Conservation (phyloP, 129 eudicot genomes). For the Pulicaria dysenterica region DNA sequence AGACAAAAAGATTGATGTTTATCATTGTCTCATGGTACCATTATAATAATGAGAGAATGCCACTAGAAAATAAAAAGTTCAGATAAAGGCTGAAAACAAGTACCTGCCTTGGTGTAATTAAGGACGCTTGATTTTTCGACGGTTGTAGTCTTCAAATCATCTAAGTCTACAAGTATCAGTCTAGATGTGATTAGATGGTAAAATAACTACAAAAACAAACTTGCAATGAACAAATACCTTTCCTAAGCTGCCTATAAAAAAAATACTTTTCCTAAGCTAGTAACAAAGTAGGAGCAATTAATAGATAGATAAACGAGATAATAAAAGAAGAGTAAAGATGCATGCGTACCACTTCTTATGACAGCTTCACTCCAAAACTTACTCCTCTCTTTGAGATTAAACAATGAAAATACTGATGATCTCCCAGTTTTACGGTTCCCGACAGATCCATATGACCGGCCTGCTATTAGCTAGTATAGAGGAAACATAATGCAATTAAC, state of each 20-base stretch:
- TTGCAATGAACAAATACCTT: slow-evolving; percentile 13
- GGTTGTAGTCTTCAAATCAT: slow-evolving; percentile 69
- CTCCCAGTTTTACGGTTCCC: slow-evolving; percentile 54
- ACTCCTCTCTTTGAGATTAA: slow-evolving; percentile 92
- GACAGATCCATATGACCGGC: slow-evolving; percentile 60
- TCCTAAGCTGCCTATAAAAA: neutral
- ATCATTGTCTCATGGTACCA: neutral
- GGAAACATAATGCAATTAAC: slow-evolving; percentile 14
- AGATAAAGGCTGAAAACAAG: slow-evolving; percentile 31
- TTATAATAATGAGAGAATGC: slow-evolving; percentile 10
- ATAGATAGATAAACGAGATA: neutral
- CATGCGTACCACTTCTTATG: slow-evolving; percentile 66
- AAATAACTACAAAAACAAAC: neutral
- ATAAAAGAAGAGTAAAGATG: slow-evolving; percentile 11
- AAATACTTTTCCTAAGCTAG: slow-evolving; percentile 16
- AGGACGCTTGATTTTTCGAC: slow-evolving; percentile 48
- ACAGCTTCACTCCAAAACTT: slow-evolving; percentile 93
- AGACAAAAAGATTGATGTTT: neutral
- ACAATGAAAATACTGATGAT: slow-evolving; percentile 87
- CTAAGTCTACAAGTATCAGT: slow-evolving; percentile 52
- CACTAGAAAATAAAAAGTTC: neutral
- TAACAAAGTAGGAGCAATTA: neutral
- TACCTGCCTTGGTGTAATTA: slow-evolving; percentile 98
- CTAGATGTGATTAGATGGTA: slow-evolving; percentile 22
- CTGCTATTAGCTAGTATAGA: slow-evolving; percentile 50